Percentiles rank a stretch among this genome's conserved stretches.
Conservation (phyloP, 805 yeast species). For the Tetrapisispora phaffii region DNA sequence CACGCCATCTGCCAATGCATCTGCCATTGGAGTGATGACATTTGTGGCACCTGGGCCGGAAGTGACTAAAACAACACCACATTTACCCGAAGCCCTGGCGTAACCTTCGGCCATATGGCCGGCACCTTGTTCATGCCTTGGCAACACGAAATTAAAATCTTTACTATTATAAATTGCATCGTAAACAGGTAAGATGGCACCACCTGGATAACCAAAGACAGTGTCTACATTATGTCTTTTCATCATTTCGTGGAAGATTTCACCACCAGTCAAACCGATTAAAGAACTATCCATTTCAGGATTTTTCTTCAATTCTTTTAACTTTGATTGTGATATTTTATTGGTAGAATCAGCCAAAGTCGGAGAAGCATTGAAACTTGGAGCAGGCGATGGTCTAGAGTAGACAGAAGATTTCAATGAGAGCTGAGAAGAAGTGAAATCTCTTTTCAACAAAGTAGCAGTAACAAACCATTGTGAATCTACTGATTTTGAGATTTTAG, state of each 20-base stretch:
- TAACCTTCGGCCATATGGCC: constrained; percentile 99
- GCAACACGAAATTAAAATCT: constrained; percentile 81
- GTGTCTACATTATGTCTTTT: constrained; percentile 90
- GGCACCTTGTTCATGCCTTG: constrained; percentile 98
- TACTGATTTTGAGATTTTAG: not conserved
- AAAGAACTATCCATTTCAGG: constrained; percentile 65
- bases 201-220: constrained; percentile 96
- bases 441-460: too few species aligned
- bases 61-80: constrained; percentile 97
- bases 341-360: too few species aligned
- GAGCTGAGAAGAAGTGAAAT: too few species aligned
- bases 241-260: constrained; percentile 99
- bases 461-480: too few species aligned
- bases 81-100: constrained; percentile 89
- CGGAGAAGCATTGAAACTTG: constrained; percentile 27
- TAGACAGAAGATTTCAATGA: too few species aligned
- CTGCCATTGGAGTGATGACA: constrained; percentile 97
- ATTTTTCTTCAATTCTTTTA: constrained; percentile 4
- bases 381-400: constrained; percentile 32
- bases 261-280: constrained; percentile 96
- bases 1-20: constrained; percentile 93
- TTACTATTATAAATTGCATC: constrained; percentile 92
- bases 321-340: too few species aligned
- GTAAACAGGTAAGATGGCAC: constrained; percentile 95
- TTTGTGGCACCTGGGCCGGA: constrained; percentile 99